Percentiles rank a stretch among this genome's conserved stretches.
phyloP scores from a whole-genome alignment of 1,284 basidiomycete genomes.

The Pseudomicrostroma phylloplanum region DNA sequence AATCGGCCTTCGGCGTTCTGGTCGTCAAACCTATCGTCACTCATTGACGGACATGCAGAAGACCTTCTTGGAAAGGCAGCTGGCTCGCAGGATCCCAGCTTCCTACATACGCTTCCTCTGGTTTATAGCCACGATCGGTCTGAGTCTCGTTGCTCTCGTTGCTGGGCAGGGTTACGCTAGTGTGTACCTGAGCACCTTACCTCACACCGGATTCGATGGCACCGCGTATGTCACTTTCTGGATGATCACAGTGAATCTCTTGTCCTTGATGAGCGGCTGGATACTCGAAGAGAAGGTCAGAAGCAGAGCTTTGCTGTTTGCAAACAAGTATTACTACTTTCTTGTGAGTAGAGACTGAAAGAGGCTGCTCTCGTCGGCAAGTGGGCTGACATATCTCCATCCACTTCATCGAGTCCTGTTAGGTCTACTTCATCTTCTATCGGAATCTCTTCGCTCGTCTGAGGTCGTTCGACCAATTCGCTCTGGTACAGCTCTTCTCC shows the following conservation, averaged over 20 bases:
- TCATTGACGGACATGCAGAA: conserved; percentile 52
- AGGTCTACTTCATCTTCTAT: conserved; percentile 51
- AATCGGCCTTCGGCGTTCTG: conserved; percentile 37
- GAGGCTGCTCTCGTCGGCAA: too few relatives aligned
- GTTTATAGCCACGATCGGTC: conserved; percentile 57
- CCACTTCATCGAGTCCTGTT: background rate
- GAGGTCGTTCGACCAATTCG: conserved; percentile 52
- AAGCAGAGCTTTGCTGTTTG: conserved; percentile 56
- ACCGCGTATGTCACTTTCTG: conserved; percentile 59
- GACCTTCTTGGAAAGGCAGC: conserved; percentile 54
- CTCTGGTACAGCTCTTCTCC: conserved; percentile 56
- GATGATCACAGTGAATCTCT: conserved; percentile 56
- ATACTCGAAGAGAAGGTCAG: conserved; percentile 57
- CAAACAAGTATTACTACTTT: conserved; percentile 54
- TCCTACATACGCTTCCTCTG: conserved; percentile 58
- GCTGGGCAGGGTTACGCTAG: conserved; percentile 59
- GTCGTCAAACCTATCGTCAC: conserved; percentile 47
- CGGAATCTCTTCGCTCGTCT: conserved; percentile 53
- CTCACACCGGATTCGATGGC: conserved; percentile 57
- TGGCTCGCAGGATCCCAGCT: conserved; percentile 55
- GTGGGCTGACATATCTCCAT: background rate
- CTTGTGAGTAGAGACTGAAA: conserved; percentile 20
- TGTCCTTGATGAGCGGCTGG: conserved; percentile 54
- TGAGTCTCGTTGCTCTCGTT: conserved; percentile 57
- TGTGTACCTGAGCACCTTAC: conserved; percentile 57